Base-by-base conservation (phyloP, 1,139 yeast species). In the Petasospora fabianii region DNA sequence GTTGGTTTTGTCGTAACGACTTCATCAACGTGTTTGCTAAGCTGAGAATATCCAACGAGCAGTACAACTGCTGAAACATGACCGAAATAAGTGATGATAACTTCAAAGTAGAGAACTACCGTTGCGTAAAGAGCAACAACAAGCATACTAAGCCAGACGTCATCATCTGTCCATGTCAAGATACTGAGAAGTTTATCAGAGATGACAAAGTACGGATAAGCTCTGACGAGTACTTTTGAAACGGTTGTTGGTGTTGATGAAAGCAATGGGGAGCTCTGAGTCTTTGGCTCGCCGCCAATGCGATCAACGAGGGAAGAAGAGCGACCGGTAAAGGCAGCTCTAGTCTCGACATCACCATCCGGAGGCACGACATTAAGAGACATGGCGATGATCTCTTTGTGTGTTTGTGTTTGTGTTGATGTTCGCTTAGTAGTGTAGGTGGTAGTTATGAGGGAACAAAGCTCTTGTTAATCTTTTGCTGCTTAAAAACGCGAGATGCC, bases 111-210 rank as follows among this genome's bases (percentile, higher is more conserved):
- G 22, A 84, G 64, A 21, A 86, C 86, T 10, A 73, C 57, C 9
- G 84, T 65, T 2, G 79, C 66, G 61, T 76, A 82, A 13, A 71
- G 51, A 17, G 79, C 66, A 22, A 84, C 75, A 31, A 84, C 55
- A 24, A 86, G 68, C 20, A 85, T 66, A 51, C 88, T 80, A 44
- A 82, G 65, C 87, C 94, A 87, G 34, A 75, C 71, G 60, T 87
- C 95, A 31, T 84, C 90, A 45, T 82, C 81, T 2, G 97, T 86
- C 98, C 98, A 92, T 0, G 97, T 90, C 22, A 85, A 62, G 24
- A 90, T 70, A 27, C 88, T 77, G 39, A 88, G 66, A 7, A 75
- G 47, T 51, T 80, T 79, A 59, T 88, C 87, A 10, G 80, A 77
- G 5, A 85, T 73, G 32, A 84, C 69, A 35, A 90, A 68, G 55